Percentiles rank a stretch among this genome's conserved stretches.
Conservation (phyloP, 78 protist species). For the Dictyostelium firmibasis region DNA sequence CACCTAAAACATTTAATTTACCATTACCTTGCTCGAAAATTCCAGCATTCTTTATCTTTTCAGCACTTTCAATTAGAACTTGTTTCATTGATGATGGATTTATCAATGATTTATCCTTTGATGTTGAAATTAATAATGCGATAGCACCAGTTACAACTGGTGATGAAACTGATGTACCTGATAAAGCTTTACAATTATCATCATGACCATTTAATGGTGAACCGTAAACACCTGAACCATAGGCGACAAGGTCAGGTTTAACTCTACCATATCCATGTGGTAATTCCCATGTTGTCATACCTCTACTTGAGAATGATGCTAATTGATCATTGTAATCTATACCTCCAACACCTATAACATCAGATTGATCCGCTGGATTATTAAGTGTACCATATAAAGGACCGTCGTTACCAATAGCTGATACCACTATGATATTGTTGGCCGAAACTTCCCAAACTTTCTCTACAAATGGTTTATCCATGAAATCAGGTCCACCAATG, state of each 20-base stretch:
- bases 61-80: conserved; percentile 78
- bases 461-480: conserved; percentile 96
- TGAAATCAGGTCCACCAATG: conserved; percentile 97
- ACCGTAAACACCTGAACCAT: conserved; percentile 76
- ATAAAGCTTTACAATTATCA: conserved; percentile 78
- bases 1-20: conserved; percentile 54
- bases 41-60: conserved; percentile 13
- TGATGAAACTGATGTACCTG: conserved; percentile 96
- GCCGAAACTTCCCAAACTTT: conserved; percentile 95
- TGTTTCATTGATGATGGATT: conserved; percentile 91
- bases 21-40: conserved; percentile 93
- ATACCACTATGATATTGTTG: conserved; percentile 88
- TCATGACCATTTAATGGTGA: background rate
- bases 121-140: conserved; percentile 20
- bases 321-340: conserved; percentile 49
- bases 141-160: conserved; percentile 96
- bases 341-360: conserved; percentile 98
- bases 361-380: conserved; percentile 96
- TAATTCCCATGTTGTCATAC: conserved; percentile 97
- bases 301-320: conserved; percentile 84
- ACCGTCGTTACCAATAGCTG: conserved; percentile 98
- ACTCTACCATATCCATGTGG: conserved; percentile 96
- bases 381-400: conserved; percentile 96
- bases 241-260: conserved; percentile 96
- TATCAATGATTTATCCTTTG: background rate